phyloP scores from a whole-genome alignment of 805 yeast species.

The Starmerella khaoyaiensis region DNA sequence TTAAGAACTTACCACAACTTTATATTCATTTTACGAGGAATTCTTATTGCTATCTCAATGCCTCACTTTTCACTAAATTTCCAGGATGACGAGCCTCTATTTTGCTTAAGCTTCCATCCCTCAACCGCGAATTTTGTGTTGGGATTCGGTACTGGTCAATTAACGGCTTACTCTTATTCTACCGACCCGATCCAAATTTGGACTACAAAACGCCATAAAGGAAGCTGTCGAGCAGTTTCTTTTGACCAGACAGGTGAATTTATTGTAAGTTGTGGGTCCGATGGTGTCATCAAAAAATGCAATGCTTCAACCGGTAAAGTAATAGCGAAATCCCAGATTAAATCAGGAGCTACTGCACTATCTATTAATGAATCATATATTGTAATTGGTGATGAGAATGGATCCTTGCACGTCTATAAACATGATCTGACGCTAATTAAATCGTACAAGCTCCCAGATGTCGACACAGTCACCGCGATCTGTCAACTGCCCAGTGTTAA shows the following conservation, averaged over 20 bases:
- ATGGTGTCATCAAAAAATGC: constrained; percentile 65
- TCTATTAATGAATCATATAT: constrained; percentile 26
- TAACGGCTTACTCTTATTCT: constrained; percentile 49
- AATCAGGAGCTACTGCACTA: constrained; percentile 22
- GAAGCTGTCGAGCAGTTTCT: constrained; percentile 62
- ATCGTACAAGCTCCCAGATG: constrained; percentile 46
- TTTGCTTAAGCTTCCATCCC: constrained; percentile 71
- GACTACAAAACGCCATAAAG: constrained; percentile 86
- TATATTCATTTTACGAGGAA: too few species aligned
- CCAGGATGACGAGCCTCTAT: constrained; percentile 34
- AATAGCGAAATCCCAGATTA: constrained; percentile 35
- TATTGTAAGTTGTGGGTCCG: constrained; percentile 70
- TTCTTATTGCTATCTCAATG: too few species aligned
- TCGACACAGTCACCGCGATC: constrained; percentile 45
- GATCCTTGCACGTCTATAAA: constrained; percentile 52
- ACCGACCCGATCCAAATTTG: constrained; percentile 36
- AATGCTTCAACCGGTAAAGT: constrained; percentile 64
- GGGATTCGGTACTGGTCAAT: constrained; percentile 76
- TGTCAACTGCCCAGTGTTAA: constrained; percentile 51
- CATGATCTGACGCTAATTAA: constrained; percentile 39
- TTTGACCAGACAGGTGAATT: constrained; percentile 40
- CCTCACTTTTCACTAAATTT: constrained; percentile 23
- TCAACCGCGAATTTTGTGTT: constrained; percentile 45
- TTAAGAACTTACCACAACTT: too few species aligned
- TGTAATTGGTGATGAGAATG: constrained; percentile 49